Conservation (phyloP, 345 rosid genomes). For the Clausena lansium region DNA sequence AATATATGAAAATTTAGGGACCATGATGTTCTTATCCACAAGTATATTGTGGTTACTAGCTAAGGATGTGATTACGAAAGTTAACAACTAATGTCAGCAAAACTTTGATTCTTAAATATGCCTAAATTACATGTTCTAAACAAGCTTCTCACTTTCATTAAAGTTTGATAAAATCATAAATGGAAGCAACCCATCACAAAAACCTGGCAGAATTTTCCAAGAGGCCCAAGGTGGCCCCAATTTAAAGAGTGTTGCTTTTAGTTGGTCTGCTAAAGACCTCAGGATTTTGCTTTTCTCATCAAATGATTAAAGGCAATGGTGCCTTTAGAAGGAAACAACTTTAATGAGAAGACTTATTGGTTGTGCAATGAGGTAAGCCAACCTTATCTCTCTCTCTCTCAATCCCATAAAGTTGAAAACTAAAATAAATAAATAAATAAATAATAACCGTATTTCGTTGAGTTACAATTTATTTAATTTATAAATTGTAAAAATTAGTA, state of each 20-base stretch:
- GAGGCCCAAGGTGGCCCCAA: constrained; percentile 18
- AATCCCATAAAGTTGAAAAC: no score
- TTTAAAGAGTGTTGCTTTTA: background rate
- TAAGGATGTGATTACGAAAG: background rate
- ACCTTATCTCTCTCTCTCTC: constrained; percentile 15
- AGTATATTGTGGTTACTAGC: no score
- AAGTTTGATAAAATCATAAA: background rate
- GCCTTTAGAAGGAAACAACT: constrained; percentile 46
- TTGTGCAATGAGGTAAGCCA: constrained; percentile 26
- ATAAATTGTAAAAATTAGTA: no score
- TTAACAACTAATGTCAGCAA: background rate
- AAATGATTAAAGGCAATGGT: constrained; percentile 35
- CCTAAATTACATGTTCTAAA: background rate
- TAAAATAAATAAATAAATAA: no score
- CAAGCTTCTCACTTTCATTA: background rate
- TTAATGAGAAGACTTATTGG: constrained; percentile 23
- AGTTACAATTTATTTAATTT: no score
- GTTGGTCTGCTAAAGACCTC: constrained; percentile 12
- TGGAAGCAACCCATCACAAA: no score
- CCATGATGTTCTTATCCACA: no score
- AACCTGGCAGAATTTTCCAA: background rate
- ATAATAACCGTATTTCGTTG: no score
- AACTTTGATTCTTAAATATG: background rate
- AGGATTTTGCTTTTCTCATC: constrained; percentile 10
- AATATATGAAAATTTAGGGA: no score